These are phyloP conservation scores for Rhododendron kiyosumense DNA, from an alignment of 148 eudicot species.

Conservation along the genomic window DNA sequence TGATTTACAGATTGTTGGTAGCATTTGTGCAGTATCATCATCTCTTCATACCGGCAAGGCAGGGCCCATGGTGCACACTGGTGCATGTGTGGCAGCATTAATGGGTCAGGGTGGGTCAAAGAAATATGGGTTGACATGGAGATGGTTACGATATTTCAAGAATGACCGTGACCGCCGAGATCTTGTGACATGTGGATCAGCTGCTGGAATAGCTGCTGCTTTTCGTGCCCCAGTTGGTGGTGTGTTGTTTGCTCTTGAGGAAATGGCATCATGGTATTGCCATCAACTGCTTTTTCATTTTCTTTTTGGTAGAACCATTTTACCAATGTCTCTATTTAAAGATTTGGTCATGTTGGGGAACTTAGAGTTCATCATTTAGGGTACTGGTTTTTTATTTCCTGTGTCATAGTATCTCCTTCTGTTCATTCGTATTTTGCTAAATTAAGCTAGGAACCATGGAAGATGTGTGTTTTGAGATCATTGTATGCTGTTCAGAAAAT, in stretches of 20 bases:
- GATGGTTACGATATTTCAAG: conserved; percentile 72
- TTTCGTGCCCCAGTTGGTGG: conserved; percentile 99
- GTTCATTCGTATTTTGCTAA: background rate
- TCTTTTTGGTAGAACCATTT: background rate
- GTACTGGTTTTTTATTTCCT: background rate
- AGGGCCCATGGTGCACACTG: conserved; percentile 90
- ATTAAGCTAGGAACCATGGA: background rate
- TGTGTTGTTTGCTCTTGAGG: conserved; percentile 89
- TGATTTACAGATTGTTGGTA: conserved; percentile 70
- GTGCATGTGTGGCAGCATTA: conserved; percentile 73
- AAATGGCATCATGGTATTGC: conserved; percentile 92
- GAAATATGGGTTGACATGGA: conserved; percentile 67
- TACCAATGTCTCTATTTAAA: background rate
- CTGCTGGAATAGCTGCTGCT: conserved; percentile 95
- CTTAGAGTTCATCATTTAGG: background rate
- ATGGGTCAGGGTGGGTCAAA: conserved; percentile 82
- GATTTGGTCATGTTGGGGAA: background rate
- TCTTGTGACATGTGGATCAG: conserved; percentile 88
- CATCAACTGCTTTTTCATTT: background rate
- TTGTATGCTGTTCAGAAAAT: background rate
- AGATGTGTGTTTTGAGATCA: background rate
- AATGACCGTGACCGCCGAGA: conserved; percentile 90
- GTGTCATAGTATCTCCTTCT: background rate
- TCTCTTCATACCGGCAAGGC: conserved; percentile 91
- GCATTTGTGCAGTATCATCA: conserved; percentile 74